Base-by-base conservation (phyloP, 345 rosid species). In the Hypericum androsaemum region DNA sequence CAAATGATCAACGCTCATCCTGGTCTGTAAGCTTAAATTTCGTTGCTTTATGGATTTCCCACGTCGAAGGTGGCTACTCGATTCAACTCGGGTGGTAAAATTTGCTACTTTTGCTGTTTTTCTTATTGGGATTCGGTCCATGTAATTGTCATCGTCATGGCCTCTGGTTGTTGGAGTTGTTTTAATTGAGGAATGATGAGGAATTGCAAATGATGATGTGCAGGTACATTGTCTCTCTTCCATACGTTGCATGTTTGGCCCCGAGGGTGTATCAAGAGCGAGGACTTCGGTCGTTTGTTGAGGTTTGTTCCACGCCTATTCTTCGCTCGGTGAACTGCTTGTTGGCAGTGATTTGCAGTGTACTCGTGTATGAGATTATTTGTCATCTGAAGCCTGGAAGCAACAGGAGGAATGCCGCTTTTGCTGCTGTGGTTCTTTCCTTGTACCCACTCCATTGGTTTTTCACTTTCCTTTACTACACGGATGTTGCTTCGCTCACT, bases 161-260 rank as follows among this genome's bases (percentile, higher is more conserved):
- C n/a, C 38, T 57, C 49, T 37, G 5, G 6, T 56, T 35, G 6
- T 6, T 12, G 35, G 42, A 53, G 7, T 7, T 32, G 7, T 22
- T 42, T 57, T 41, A 56, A 37, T n/a, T 13, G 47, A 59, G 65
- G 68, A 63, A 72, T 64, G 50, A 32, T 8, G 16, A 36, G 67
- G 54, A 14, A n/a, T 16, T 64, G 60, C 28, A 59, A 66, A 57
- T 50, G 22, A 57, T 50, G 22, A 58, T 72, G 58, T 72, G 76
- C 74, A 92, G 98, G 94, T 92, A 92, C 79, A 78, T 41, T 73
- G 82, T 92, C 77, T 83, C 97, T 53, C 85, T 92, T 60, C 85
- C 76, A 65, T 69, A 81, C 64, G 77, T 77, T 77, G 82, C 78
- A 69, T 64, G 70, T 74, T 62, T 88, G 74, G 80, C 74, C 69